These are phyloP conservation scores for Limonomyces culmigenus DNA, from an alignment of 1,284 basidiomycete genomes.

Conservation along the genomic window DNA sequence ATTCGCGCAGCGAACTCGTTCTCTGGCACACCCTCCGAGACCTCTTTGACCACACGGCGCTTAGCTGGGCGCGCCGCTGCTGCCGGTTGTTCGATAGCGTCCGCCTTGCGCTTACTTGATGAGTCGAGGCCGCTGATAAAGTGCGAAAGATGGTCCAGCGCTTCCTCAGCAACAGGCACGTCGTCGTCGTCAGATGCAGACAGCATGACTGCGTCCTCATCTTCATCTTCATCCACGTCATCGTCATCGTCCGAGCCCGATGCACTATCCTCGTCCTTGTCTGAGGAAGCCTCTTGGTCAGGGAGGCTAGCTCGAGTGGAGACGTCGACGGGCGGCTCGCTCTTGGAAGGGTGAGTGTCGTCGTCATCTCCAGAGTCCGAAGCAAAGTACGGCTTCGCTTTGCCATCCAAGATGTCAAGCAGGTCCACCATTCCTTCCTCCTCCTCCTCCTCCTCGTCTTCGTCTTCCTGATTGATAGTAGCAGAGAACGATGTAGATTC, in stretches of 20 bases:
- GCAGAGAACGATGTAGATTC: too few relatives aligned
- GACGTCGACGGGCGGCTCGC: too few relatives aligned
- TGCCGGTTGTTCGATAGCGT: constrained; percentile 13
- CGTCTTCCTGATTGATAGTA: constrained; percentile 21
- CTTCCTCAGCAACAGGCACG: constrained; percentile 33
- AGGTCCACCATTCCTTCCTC: constrained; percentile 50
- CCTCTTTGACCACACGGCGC: constrained; percentile 50
- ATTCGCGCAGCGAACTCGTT: constrained; percentile 47
- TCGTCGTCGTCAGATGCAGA: constrained; percentile 23
- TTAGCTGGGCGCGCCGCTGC: constrained; percentile 25
- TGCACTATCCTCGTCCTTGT: constrained; percentile 9
- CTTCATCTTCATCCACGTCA: constrained; percentile 15
- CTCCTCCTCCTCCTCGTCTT: constrained; percentile 31
- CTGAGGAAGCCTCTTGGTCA: constrained; percentile 5
- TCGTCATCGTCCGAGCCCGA: constrained; percentile 13
- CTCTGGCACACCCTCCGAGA: constrained; percentile 60
- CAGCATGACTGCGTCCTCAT: constrained; percentile 16
- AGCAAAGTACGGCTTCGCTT: constrained; percentile 25
- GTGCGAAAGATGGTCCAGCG: constrained; percentile 44
- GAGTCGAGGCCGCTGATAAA: constrained; percentile 61
- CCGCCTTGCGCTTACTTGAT: constrained; percentile 58
- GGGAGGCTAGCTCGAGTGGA: too few relatives aligned
- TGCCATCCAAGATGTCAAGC: constrained; percentile 51
- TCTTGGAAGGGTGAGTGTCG: too few relatives aligned
- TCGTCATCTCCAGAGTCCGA: constrained; percentile 10